Percentiles rank a stretch among this genome's conserved stretches.
phyloP scores from a whole-genome alignment of 805 yeast species.

The Zygosaccharomyces gambellarensis region DNA sequence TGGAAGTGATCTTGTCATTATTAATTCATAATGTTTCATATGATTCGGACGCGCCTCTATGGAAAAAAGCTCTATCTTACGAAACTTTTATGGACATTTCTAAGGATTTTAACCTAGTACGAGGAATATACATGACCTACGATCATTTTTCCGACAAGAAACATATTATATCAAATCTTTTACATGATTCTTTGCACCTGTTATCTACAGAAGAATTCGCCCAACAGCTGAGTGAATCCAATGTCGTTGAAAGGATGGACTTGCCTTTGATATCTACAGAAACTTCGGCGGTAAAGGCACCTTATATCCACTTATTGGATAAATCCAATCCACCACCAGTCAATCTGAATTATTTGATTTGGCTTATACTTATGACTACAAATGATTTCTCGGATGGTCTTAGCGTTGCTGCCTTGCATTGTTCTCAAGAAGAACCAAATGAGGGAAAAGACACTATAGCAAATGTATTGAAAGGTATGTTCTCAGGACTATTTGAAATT shows the following conservation, averaged over 20 bases:
- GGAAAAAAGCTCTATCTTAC: conserved; percentile 72
- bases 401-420: conserved; percentile 27
- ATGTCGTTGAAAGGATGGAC: conserved; percentile 31
- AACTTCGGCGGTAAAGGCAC: conserved; percentile 45
- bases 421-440: conserved; percentile 36
- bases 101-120: conserved; percentile 49
- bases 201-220: conserved; percentile 30
- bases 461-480: conserved; percentile 34
- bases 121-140: conserved; percentile 53
- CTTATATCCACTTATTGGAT: conserved; percentile 72
- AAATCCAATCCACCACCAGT: conserved; percentile 69
- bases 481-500: conserved; percentile 40
- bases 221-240: conserved; percentile 34
- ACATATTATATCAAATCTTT: conserved; percentile 53
- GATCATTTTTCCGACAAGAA: conserved; percentile 56
- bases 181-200: conserved; percentile 40
- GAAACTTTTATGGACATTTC: conserved; percentile 66
- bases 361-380: conserved; percentile 51
- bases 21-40: conserved; percentile 66
- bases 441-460: conserved; percentile 10
- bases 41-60: conserved; percentile 49
- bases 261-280: conserved; percentile 39
- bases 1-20: conserved; percentile 74
- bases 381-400: conserved; percentile 64
- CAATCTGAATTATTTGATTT: conserved; percentile 58